Base-by-base conservation (phyloP, 2,329 filamentous ascomycete genomes). In the Pseudogymnoascus sp. region DNA sequence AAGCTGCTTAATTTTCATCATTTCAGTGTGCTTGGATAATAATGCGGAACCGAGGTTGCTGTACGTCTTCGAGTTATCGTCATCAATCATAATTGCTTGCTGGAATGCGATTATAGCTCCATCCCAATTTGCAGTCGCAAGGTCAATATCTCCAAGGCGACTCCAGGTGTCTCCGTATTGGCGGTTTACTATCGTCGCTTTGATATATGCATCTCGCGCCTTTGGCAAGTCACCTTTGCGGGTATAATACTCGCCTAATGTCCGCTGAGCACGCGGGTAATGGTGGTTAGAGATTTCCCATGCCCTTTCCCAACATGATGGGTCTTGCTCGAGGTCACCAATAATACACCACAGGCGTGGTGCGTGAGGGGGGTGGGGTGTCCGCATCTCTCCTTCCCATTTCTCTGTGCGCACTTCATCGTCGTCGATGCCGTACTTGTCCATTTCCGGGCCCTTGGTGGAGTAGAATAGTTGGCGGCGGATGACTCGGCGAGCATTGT, bases 261-360 rank as follows among this genome's bases (percentile, higher is more conserved):
- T 95, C 63, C 90, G 87, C 72, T 97, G 93, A 0, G 95, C 93
- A 3, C 95, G 85, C 0, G 92, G 88, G 72, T 91, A 99, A 13
- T 93, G 85, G 59, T 86, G 75, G 1, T 87, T 87, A 0, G 93
- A 97, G 0, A 96, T 84, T 19, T 88, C 84, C 95, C 95, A 99
- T 0, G 93, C 92, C 13, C 88, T 88, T 67, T 90, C 84, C 76
- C 96, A 99, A 77, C 93, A 85, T 9, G 77, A 74, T 0, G 88
- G 82, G 9, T 95, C 83, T 21, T 86, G 80, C 68, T 96, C 90
- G 15, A 99, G 82, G 69, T 99, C 95, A 17, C 93, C 95, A 1
- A 99, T 79, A 64, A 99, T 97, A 72, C 93, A 97, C 79, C 93
- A 93, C 4, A 97, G 78, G 0, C 95, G 85, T 0, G 95, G 89